These are phyloP conservation scores for Meripilus lineatus DNA, from an alignment of 1,284 basidiomycete species.

Conservation along the genomic window DNA sequence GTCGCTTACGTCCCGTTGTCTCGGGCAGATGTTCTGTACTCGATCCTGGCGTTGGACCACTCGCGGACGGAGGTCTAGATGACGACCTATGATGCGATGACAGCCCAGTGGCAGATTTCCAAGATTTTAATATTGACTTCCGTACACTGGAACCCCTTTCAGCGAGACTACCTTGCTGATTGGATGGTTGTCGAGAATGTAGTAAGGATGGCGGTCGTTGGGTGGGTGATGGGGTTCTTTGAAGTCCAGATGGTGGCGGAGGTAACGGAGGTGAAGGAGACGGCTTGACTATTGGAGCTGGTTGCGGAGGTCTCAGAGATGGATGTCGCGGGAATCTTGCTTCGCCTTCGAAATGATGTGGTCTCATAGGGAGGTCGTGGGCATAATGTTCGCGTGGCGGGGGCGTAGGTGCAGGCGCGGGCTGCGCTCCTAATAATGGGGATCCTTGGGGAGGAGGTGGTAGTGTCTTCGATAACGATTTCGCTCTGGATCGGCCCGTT, in stretches of 20 bases:
- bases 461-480: constrained; percentile 21
- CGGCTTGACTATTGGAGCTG: too few relatives aligned
- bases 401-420: constrained; percentile 27
- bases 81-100: constrained; percentile 17
- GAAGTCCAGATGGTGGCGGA: constrained; percentile 23
- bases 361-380: too few relatives aligned
- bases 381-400: too few relatives aligned
- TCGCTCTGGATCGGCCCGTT: constrained; percentile 15
- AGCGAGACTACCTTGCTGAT: constrained; percentile 17
- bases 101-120: constrained; percentile 39
- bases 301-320: constrained; percentile 13
- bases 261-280: too few relatives aligned
- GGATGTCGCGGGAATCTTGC: constrained; percentile 51
- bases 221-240: constrained; percentile 15
- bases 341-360: constrained; percentile 60
- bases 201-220: constrained; percentile 12
- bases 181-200: constrained; percentile 10
- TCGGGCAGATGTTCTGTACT: constrained; percentile 25
- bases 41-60: constrained; percentile 24
- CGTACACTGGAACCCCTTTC: constrained; percentile 33
- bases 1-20: constrained; percentile 26
- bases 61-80: constrained; percentile 18
- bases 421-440: constrained; percentile 11
- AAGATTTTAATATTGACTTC: constrained; percentile 68
- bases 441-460: constrained; percentile 11